phyloP scores from a whole-genome alignment of 2,329 filamentous ascomycete species.

The Sphaceloma murrayae region DNA sequence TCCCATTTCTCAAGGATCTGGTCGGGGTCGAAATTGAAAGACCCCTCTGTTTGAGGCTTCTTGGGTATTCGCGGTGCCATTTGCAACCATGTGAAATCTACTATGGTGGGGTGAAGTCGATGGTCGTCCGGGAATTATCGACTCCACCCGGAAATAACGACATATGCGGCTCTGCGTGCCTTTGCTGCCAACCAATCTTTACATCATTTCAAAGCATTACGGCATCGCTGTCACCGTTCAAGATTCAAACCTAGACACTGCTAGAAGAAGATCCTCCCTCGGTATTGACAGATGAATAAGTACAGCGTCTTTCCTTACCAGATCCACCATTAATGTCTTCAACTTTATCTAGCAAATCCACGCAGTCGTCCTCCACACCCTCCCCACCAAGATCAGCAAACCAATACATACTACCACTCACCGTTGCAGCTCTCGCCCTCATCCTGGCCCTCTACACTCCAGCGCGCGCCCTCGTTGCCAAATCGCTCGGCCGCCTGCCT shows the following conservation, averaged over 20 bases:
- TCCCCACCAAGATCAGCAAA: conserved; percentile 14
- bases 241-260: not conserved
- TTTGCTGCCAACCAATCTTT: conserved; percentile 10
- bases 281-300: conserved; percentile 17
- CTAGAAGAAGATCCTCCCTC: not conserved
- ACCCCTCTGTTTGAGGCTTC: conserved; percentile 32
- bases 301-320: conserved; percentile 9
- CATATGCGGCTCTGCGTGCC: conserved; percentile 3
- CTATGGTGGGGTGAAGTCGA: not conserved
- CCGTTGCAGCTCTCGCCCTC: conserved; percentile 33
- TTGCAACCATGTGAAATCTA: conserved; percentile 10
- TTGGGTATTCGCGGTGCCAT: conserved; percentile 26
- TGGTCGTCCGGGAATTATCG: conserved; percentile 2
- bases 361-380: conserved; percentile 11
- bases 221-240: conserved; percentile 5
- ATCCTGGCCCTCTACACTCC: conserved; percentile 38
- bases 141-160: not conserved
- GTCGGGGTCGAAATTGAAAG: conserved; percentile 38
- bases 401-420: conserved; percentile 25
- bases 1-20: conserved; percentile 37
- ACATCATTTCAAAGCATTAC: conserved; percentile 14
- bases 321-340: too few species aligned
- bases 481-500: conserved; percentile 23
- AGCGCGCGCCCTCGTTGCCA: conserved; percentile 31
- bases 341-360: conserved; percentile 15